Conservation (phyloP, 78 protist species). For the slime mould (Dictyostelium discoideum) region DNA sequence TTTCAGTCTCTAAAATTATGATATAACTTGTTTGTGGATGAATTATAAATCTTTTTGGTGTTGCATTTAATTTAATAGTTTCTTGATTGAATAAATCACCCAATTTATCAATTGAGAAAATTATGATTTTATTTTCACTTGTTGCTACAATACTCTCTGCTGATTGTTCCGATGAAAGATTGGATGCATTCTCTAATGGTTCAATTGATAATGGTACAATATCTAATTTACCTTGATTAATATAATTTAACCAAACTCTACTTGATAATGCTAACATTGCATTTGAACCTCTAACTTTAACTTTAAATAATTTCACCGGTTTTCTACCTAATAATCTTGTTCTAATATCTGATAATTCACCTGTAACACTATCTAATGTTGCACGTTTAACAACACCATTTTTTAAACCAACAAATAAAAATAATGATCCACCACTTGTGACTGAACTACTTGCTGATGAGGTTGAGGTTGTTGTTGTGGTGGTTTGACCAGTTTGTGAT, state of each 20-base stretch:
- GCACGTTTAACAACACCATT: constrained; percentile 97
- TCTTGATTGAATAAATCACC: constrained; percentile 92
- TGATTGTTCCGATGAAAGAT: constrained; percentile 93
- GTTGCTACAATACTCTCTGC: constrained; percentile 96
- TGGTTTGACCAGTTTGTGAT: constrained; percentile 3
- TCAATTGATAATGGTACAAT: constrained; percentile 89
- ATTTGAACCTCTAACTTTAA: constrained; percentile 38
- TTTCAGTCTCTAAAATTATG: constrained; percentile 90
- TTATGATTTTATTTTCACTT: constrained; percentile 86
- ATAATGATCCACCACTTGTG: constrained; percentile 7
- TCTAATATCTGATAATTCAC: constrained; percentile 93
- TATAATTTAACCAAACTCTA: constrained; percentile 93
- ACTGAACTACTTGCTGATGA: background rate
- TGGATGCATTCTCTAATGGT: constrained; percentile 90
- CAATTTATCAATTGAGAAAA: constrained; percentile 87
- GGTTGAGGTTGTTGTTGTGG: background rate
- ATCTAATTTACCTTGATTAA: constrained; percentile 33
- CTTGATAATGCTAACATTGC: constrained; percentile 95
- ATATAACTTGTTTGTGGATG: constrained; percentile 83
- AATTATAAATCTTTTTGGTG: constrained; percentile 89
- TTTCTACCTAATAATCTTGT: constrained; percentile 85
- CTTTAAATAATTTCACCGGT: constrained; percentile 85
- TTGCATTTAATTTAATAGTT: constrained; percentile 75
- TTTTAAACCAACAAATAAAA: constrained; percentile 90
- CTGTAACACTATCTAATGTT: constrained; percentile 88